phyloP scores from a whole-genome alignment of 2,329 filamentous ascomycete species.

The Cladophialophora exuberans region DNA sequence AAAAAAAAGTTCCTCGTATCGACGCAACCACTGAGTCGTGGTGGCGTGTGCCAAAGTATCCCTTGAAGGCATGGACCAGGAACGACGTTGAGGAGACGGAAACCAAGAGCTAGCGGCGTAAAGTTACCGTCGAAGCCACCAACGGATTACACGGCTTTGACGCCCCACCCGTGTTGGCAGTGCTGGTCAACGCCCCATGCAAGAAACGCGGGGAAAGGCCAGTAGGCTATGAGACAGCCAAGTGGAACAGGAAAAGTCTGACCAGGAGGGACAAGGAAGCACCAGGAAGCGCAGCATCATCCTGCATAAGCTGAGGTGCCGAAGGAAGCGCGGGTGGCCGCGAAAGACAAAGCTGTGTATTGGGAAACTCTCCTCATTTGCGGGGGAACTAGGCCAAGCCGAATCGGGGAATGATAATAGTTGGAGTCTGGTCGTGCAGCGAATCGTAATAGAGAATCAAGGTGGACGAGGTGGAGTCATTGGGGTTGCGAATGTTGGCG shows the following conservation, averaged over 20 bases:
- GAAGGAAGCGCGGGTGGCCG: conserved; percentile 5
- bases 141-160: conserved; percentile 6
- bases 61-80: neutral
- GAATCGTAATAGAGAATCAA: conserved; percentile 6
- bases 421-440: conserved; percentile 8
- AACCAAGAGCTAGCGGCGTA: conserved; percentile 8
- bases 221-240: conserved; percentile 6
- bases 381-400: conserved; percentile 11
- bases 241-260: conserved; percentile 2
- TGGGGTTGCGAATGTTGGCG: conserved; percentile 2
- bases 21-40: conserved; percentile 3
- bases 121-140: conserved; percentile 6
- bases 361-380: conserved; percentile 9
- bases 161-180: conserved; percentile 6
- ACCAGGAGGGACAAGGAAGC: too few species aligned
- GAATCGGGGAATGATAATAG: conserved; percentile 1
- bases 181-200: conserved; percentile 9
- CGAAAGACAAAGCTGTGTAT: neutral
- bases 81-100: conserved; percentile 9
- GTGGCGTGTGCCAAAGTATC: conserved; percentile 1
- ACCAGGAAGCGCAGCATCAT: too few species aligned
- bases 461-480: neutral
- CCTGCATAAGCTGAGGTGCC: conserved; percentile 15
- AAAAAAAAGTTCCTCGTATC: conserved; percentile 1
- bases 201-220: conserved; percentile 28